Base-by-base conservation (phyloP, 345 rosid species). In the Pelargonium nanum region DNA sequence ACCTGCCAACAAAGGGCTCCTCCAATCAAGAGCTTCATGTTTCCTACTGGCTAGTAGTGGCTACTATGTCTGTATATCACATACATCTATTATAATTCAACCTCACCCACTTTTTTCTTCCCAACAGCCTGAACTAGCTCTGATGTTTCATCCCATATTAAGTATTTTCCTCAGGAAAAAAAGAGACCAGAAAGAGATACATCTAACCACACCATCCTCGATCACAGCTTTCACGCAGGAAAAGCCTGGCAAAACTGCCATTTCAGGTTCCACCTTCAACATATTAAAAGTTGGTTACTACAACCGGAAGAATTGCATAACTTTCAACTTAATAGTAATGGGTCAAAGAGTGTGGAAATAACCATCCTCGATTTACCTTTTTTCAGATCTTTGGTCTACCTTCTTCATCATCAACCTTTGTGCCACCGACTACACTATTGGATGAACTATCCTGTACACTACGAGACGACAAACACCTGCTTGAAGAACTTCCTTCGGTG, bases 401-500 rank as follows among this genome's bases (percentile, higher is more conserved):
- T 7, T 40, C 48, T 40, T 40, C 48, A 17, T 40, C 83, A 22
- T 68, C 76, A 26, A 67, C 71, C 61, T 72, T 79, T 48, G 66
- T 70, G 65, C 77, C 81, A 64, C 81, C 89, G 30, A 66, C 85
- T 52, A 83, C 64, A 56, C 96, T 88, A 77, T 76, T 73, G 22
- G 95, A 80, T 62, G 96, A 85, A 77, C 95, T 86, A 69, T 84
- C 88, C 55, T 83, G 83, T 55, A 74, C 70, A 63, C 89, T 83
- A 13, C 59, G 82, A 53, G 92, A 83, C 9, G 96, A 88, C 44
- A 88, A 88, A 73, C 85, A 79, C 71, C 83, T 73, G 71, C 88
- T 86, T 20, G 88, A 81, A 65, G 79, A 76, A 70, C 85, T 83
- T 28, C 76, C 79, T 61, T 80, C 87, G 4, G 67, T 54, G 15